phyloP scores from a whole-genome alignment of 257 asterid species.

The Craterostigma plantagineum region DNA sequence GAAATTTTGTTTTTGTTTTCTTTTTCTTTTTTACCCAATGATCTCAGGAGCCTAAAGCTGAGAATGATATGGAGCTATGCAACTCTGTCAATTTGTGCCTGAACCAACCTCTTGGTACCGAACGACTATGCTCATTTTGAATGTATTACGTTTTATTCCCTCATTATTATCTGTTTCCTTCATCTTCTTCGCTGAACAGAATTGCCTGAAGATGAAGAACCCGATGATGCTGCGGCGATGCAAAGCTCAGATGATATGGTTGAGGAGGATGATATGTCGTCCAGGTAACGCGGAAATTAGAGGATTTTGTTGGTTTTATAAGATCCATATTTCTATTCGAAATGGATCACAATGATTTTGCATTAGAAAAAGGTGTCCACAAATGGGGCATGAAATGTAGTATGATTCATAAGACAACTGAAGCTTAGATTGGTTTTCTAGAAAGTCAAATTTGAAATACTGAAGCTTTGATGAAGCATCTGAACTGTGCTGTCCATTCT shows the following conservation, averaged over 20 bases:
- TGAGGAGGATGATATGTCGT: slow-evolving; percentile 68
- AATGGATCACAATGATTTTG: neutral
- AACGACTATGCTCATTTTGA: slow-evolving; percentile 2
- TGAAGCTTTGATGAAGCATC: neutral
- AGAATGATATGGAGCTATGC: slow-evolving; percentile 48
- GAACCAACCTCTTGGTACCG: slow-evolving; percentile 66
- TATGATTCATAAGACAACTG: too few species aligned
- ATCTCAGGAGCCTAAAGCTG: slow-evolving; percentile 68
- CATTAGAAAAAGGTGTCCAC: too few species aligned
- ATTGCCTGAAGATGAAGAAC: slow-evolving; percentile 47
- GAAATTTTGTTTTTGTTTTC: too few species aligned
- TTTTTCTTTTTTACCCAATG: slow-evolving; percentile 10
- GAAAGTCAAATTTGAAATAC: too few species aligned
- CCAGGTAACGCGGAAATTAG: slow-evolving; percentile 35
- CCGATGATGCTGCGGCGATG: slow-evolving; percentile 47
- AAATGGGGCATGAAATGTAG: too few species aligned
- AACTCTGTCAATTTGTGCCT: slow-evolving; percentile 61
- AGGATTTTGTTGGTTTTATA: neutral
- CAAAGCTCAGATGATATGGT: slow-evolving; percentile 37
- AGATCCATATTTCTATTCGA: neutral
- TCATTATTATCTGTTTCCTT: neutral
- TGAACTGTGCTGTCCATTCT: slow-evolving; percentile 5
- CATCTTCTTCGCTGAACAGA: slow-evolving; percentile 15
- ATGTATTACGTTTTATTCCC: neutral
- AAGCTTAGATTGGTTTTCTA: too few species aligned